phyloP scores from a whole-genome alignment of 1,284 basidiomycete species.

The Papiliotrema flavescens region DNA sequence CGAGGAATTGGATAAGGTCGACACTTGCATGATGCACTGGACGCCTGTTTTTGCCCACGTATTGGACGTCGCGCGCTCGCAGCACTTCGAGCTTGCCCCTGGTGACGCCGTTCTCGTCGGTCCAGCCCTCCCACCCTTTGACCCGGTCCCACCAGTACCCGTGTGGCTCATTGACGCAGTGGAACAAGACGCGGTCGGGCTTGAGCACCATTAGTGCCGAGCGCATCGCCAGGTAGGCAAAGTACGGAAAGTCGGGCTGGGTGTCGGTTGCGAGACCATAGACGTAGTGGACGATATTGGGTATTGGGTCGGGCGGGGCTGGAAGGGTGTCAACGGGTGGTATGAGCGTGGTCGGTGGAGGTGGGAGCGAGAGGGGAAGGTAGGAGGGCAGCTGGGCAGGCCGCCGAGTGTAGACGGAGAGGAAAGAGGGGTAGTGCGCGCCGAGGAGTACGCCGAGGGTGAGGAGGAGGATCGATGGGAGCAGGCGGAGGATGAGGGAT shows the following conservation, averaged over 20 bases:
- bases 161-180: constrained; percentile 28
- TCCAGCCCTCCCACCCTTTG: constrained; percentile 30
- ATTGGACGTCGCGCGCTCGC: constrained; percentile 27
- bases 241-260: constrained; percentile 37
- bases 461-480: constrained; percentile 17
- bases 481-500: constrained; percentile 2
- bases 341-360: constrained; percentile 8
- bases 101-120: constrained; percentile 12
- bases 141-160: constrained; percentile 43
- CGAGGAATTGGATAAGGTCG: neutral
- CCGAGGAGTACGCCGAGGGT: constrained; percentile 25
- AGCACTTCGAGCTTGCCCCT: constrained; percentile 25
- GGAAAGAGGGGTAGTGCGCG: constrained; percentile 26
- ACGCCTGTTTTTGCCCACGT: constrained; percentile 26
- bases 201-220: constrained; percentile 37
- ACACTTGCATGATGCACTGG: constrained; percentile 31
- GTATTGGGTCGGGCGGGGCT: constrained; percentile 22
- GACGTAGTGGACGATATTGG: constrained; percentile 44
- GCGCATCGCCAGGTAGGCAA: constrained; percentile 45
- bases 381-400: constrained; percentile 11
- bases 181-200: constrained; percentile 42
- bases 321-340: constrained; percentile 18
- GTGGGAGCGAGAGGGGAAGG: constrained; percentile 24
- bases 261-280: constrained; percentile 28
- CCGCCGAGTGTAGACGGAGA: constrained; percentile 30